A percentile compares a stretch with the other conserved stretches of the same genome.
phyloP scores from a whole-genome alignment of 768 basidiomycete species.

The Psilocybe tampanensis region DNA sequence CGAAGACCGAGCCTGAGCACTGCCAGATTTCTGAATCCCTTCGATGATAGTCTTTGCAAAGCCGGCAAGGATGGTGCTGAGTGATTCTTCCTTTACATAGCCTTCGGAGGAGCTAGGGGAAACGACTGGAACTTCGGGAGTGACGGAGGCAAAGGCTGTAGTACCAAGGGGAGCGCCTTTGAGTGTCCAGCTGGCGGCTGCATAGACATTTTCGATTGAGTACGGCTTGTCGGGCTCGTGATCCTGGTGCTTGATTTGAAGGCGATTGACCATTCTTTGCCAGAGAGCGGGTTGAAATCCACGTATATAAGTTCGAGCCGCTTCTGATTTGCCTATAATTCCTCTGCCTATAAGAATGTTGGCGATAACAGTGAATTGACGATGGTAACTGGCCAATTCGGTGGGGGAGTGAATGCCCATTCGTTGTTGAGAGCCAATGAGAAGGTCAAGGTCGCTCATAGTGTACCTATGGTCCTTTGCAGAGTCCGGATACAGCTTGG shows the following conservation, averaged over 20 bases:
- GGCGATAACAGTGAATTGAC: no score
- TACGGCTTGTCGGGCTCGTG: constrained; percentile 25
- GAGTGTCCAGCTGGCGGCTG: constrained; percentile 20
- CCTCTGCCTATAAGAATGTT: no score
- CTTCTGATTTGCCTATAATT: no score
- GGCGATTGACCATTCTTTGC: constrained; percentile 8
- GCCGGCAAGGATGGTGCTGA: constrained; percentile 4
- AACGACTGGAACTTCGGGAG: not conserved
- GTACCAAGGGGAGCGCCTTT: not conserved
- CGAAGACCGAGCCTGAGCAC: no score
- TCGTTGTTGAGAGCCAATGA: constrained; percentile 4
- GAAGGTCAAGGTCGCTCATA: constrained; percentile 6
- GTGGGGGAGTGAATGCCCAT: constrained; percentile 11
- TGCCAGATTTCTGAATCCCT: not conserved
- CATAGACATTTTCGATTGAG: constrained; percentile 17
- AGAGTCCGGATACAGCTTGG: not conserved
- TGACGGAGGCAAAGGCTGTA: no score
- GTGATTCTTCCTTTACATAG: constrained; percentile 2
- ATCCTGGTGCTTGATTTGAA: constrained; percentile 23
- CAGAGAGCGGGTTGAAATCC: not conserved
- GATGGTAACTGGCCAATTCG: constrained; percentile 20
- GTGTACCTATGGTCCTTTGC: not conserved
- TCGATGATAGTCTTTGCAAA: constrained; percentile 14
- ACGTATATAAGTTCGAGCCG: not conserved
- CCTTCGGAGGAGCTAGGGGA: not conserved